Evolutionary conservation across 2,329 filamentous ascomycete species (phyloP).

Genomic region (Paraphoma chrysanthemicola): DNA sequence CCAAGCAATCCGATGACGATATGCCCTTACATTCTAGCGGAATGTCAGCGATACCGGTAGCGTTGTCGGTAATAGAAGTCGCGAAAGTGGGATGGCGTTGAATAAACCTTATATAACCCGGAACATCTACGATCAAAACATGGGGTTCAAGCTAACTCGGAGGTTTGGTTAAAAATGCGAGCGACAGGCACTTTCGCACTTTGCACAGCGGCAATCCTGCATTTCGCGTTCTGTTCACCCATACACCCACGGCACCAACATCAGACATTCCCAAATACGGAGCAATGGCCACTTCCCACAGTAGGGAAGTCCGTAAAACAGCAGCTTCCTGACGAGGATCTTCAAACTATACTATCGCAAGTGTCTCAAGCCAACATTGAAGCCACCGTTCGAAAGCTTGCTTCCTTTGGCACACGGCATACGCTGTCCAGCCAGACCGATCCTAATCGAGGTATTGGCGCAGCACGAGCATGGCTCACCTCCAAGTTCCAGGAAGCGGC

Average conservation of each 20-base stretch:
- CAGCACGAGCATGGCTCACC: slow-evolving; percentile 62
- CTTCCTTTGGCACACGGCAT: slow-evolving; percentile 61
- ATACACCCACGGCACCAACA: slow-evolving; percentile 16
- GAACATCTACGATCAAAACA: neutral
- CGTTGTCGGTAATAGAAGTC: neutral
- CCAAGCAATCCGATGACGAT: slow-evolving; percentile 15
- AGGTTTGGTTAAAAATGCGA: slow-evolving; percentile 13
- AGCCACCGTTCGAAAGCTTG: slow-evolving; percentile 58
- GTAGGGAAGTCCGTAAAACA: slow-evolving; percentile 40
- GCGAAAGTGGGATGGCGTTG: slow-evolving; percentile 9
- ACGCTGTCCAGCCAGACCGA: slow-evolving; percentile 60
- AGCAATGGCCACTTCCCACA: slow-evolving; percentile 46
- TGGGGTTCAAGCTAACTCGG: neutral
- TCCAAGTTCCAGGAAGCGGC: slow-evolving; percentile 56
- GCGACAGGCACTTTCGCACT: too few relatives aligned
- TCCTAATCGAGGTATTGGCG: slow-evolving; percentile 59
- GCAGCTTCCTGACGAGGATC: slow-evolving; percentile 47
- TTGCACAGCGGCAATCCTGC: slow-evolving; percentile 10
- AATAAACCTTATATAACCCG: neutral
- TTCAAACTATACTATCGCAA: slow-evolving; percentile 45
- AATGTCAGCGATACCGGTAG: slow-evolving; percentile 16
- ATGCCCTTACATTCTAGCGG: slow-evolving; percentile 3
- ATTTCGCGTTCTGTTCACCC: slow-evolving; percentile 13
- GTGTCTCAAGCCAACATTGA: slow-evolving; percentile 53
- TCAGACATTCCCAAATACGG: slow-evolving; percentile 16